Evolutionary conservation across 2,329 filamentous ascomycete species (phyloP), one percentile per base, ranked within the genome.

Genomic region (Fusarium sp.): DNA sequence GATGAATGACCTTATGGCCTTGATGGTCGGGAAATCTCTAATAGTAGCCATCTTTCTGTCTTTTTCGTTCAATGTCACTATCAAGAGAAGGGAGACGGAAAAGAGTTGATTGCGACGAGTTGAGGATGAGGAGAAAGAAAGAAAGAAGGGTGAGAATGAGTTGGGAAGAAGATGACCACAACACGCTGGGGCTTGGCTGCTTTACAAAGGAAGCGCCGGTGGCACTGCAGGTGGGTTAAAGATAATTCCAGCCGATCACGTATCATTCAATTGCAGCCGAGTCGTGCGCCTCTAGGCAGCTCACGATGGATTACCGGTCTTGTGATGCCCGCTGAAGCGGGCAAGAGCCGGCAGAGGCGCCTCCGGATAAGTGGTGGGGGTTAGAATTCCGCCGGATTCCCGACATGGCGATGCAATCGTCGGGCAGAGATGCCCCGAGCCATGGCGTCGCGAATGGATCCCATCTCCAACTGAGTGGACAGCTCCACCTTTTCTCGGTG

Each of bases 1-100:
- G 64, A 94, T 84, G 76, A 87, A 93, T 34, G 91, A 92, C 74
- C 89, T 84, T 65, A 95, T 82, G 77, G 89, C 86, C 81, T 92
- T 92, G 83, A 95, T 93, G 60, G 85, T 91, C 50, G 91, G 91
- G 73, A 93, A 93, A 7, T 84, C 77, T 70, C 81, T 83, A 64
- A 85, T 84, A 71, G 81, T 81, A 71, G 83, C 78, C 84, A 86
- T 86, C 38, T 20, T 59, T 57, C 33, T 44, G 46, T 16, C 36
- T 31, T 25, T 25, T 23, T 40, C 11, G 14, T 34, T 42, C 33
- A 31, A 65, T 55, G 38, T 50, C 33, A 49, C 40, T 51, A 38
- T 44, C 23, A 44, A 34, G 11, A 23, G 46, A 10, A 38, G 14
- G 18, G 31, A 46, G 25, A 29, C 40, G 18, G 16, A 29, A 49